Percentiles rank a stretch among this genome's conserved stretches.
phyloP scores from a whole-genome alignment of 225 moss, liverwort and hornwort genomes.

The Bryoerythrophyllum caledonicum region DNA sequence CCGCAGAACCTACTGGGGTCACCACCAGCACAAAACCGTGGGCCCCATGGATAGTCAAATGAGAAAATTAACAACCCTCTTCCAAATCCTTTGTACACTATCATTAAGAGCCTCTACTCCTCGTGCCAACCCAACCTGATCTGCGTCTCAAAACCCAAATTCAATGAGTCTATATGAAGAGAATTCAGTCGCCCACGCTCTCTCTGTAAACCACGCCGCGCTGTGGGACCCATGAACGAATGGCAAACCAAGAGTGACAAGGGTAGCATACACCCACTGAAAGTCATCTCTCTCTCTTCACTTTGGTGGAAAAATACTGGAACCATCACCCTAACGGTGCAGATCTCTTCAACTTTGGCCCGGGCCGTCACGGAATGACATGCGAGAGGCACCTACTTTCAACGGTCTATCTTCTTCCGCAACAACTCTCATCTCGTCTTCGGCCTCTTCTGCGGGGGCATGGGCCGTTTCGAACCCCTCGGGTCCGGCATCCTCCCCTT shows the following conservation, averaged over 20 bases:
- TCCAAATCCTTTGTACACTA: constrained; percentile 27
- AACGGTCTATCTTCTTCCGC: background rate
- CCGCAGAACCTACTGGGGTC: background rate
- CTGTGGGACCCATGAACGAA: background rate
- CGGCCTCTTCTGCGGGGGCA: constrained; percentile 74
- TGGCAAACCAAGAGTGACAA: background rate
- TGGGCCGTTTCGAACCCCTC: constrained; percentile 49
- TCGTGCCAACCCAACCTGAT: background rate
- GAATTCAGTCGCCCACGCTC: background rate
- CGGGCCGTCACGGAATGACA: background rate
- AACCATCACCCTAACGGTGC: background rate
- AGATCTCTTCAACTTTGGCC: background rate
- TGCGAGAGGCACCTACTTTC: background rate
- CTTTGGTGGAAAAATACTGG: background rate
- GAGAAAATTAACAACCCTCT: constrained; percentile 12
- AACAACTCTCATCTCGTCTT: constrained; percentile 59
- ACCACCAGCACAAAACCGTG: background rate
- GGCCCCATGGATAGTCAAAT: constrained; percentile 23
- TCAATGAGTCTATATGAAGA: background rate
- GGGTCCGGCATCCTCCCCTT: constrained; percentile 79
- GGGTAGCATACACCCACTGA: background rate
- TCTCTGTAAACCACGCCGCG: background rate
- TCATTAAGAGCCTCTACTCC: constrained; percentile 1
- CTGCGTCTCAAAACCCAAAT: background rate
- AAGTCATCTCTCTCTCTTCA: background rate